A percentile compares a stretch with the other conserved stretches of the same genome.
phyloP scores from a whole-genome alignment of 331 rosid species.

The Acacia pycnantha region DNA sequence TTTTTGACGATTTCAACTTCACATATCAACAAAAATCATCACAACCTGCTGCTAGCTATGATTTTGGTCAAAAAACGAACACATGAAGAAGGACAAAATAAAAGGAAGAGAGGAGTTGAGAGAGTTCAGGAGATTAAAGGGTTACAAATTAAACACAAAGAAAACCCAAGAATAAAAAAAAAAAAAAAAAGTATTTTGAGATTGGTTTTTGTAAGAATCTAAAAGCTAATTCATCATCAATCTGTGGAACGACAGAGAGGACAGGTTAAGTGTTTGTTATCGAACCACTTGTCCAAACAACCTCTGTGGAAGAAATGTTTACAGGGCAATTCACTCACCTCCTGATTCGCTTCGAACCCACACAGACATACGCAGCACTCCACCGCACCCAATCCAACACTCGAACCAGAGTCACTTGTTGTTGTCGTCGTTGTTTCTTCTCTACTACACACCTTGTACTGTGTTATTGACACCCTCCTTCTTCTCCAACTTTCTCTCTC shows the following conservation, averaged over 20 bases:
- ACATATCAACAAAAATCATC: not conserved
- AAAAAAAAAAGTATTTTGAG: not conserved
- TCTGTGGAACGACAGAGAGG: conserved; percentile 10
- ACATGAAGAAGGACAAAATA: not conserved
- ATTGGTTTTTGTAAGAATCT: not conserved
- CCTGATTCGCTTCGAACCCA: not conserved
- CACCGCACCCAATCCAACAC: not conserved
- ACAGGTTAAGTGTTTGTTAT: not conserved
- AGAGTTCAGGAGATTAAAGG: not conserved
- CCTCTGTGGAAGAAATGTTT: conserved; percentile 10
- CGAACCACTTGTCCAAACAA: conserved; percentile 9
- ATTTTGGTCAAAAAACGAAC: not conserved
- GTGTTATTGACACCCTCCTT: conserved; percentile 54
- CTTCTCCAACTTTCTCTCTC: conserved; percentile 19
- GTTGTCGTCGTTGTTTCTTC: conserved; percentile 4
- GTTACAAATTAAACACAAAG: not conserved
- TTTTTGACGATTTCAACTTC: not conserved
- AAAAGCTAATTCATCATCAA: not conserved
- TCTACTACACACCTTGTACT: conserved; percentile 46
- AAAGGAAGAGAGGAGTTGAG: not conserved
- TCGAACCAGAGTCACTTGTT: not conserved
- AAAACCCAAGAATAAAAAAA: not conserved
- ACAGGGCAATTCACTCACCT: conserved; percentile 17
- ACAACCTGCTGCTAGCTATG: not conserved
- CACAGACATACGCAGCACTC: conserved; percentile 30